Evolutionary conservation across 139 green algal species (phyloP).

Genomic region (Coelastrella sp.): DNA sequence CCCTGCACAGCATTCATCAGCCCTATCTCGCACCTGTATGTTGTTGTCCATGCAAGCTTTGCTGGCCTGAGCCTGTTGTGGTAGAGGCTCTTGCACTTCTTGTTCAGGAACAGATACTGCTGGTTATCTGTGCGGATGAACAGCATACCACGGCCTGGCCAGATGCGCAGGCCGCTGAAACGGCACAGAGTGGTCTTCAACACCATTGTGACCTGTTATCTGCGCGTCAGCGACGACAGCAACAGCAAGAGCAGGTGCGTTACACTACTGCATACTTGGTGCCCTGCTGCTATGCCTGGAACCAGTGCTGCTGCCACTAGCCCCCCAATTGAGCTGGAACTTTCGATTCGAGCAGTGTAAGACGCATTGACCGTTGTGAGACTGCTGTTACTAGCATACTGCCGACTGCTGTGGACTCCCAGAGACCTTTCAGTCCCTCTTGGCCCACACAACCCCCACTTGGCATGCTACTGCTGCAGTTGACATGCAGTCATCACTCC

Average conservation of each 20-base stretch:
- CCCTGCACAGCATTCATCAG: neutral
- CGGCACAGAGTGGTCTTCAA: slow-evolving; percentile 96
- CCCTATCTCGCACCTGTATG: slow-evolving; percentile 75
- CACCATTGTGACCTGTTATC: slow-evolving; percentile 61
- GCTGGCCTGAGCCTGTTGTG: slow-evolving; percentile 93
- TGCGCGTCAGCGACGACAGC: neutral
- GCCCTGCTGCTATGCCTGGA: neutral
- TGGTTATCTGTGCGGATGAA: slow-evolving; percentile 94
- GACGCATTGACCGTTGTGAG: neutral
- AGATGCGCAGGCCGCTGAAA: slow-evolving; percentile 98
- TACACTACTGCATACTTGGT: neutral
- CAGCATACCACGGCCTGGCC: slow-evolving; percentile 93
- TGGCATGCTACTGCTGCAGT: neutral
- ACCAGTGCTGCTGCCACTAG: neutral
- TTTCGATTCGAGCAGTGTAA: neutral
- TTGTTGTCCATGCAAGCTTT: slow-evolving; percentile 97
- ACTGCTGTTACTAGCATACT: neutral
- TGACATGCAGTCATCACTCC: neutral
- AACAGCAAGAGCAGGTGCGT: neutral
- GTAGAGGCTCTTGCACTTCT: slow-evolving; percentile 94
- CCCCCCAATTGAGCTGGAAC: neutral
- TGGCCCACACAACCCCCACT: too few relatives aligned
- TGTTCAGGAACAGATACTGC: slow-evolving; percentile 97
- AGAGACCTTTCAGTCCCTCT: too few relatives aligned
- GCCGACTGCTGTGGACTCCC: too few relatives aligned